Evolutionary conservation across 1,284 basidiomycete species (phyloP), one percentile per base, ranked within the genome.

Genomic region (Golubevia pallescens): DNA sequence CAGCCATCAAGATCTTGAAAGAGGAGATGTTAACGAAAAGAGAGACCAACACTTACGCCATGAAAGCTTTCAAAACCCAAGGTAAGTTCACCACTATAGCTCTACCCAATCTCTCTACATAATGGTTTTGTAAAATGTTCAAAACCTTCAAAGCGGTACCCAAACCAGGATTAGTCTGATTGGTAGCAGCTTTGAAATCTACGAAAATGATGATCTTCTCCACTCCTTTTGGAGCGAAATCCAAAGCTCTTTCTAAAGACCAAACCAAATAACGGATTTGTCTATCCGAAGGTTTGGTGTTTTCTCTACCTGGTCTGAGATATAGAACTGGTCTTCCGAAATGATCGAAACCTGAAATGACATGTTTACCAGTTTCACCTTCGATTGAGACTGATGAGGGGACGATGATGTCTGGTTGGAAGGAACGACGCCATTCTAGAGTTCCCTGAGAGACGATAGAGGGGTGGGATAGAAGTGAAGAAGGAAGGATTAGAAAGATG

Each of bases 61-160:
- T 32, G 48, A 63, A 52, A 10, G 34, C 23, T n/a, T 57, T 21
- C 19, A 67, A 55, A 51, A 63, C 55, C 69, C 73, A 77, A 19
- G 94, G 93, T 60, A 94, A 90, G 81, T 95, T 94, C 60, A 92
- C 90, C 51, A 95, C 91, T 52, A 95, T 88, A 13, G 93, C 94
- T 19, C 93, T 89, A 20, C 94, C 94, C 32, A 96, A 89, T 3
- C 93, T 92, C 86, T 95, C 94, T 38, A 92, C 92, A 78, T 97
- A 97, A 86, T 96, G 93, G 72, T 93, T 90, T 86, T 96, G 94
- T 51, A 97, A 88, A 72, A 97, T 94, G 68, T 89, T 88, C 21
- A 95, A 88, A 1, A 93, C 90, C 89, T 90, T 54, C n/a, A 61
- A 19, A 10, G 60, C 24, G 19, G 68, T 72, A 34, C 74, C 76